Conservation (phyloP, 2,329 filamentous ascomycete genomes). For the Alternaria sp. region DNA sequence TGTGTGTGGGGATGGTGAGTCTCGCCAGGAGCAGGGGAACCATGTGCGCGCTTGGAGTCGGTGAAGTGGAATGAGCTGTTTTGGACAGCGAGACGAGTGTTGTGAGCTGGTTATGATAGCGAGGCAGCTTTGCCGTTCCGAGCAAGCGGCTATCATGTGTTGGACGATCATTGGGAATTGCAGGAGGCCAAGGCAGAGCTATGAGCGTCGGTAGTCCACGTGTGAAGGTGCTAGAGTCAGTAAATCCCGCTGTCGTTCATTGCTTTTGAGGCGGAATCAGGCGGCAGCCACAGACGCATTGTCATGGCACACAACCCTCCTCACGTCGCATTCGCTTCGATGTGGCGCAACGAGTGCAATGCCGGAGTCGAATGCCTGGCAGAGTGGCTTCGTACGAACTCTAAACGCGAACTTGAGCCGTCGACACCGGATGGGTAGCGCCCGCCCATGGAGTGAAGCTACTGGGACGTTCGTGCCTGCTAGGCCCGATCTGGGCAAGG, state of each 20-base stretch:
- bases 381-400: conserved; percentile 21
- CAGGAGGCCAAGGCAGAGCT: neutral
- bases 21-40: neutral
- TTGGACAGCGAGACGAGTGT: conserved; percentile 1
- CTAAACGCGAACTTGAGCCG: conserved; percentile 9
- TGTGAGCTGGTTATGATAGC: conserved; percentile 12
- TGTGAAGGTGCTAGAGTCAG: conserved; percentile 3
- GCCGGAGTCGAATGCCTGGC: conserved; percentile 1
- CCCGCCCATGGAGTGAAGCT: conserved; percentile 26
- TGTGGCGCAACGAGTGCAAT: conserved; percentile 4
- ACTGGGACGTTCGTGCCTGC: conserved; percentile 15
- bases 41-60: conserved; percentile 2
- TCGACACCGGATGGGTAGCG: conserved; percentile 23
- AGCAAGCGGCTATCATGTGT: conserved; percentile 13
- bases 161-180: conserved; percentile 9
- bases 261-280: neutral
- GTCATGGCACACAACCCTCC: neutral
- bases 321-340: neutral
- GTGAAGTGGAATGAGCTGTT: conserved; percentile 11
- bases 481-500: conserved; percentile 22
- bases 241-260: neutral
- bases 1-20: neutral
- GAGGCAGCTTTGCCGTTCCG: conserved; percentile 8
- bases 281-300: neutral
- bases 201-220: neutral